Conservation (phyloP, 768 basidiomycete genomes). For the Holtermannia corniformis region DNA sequence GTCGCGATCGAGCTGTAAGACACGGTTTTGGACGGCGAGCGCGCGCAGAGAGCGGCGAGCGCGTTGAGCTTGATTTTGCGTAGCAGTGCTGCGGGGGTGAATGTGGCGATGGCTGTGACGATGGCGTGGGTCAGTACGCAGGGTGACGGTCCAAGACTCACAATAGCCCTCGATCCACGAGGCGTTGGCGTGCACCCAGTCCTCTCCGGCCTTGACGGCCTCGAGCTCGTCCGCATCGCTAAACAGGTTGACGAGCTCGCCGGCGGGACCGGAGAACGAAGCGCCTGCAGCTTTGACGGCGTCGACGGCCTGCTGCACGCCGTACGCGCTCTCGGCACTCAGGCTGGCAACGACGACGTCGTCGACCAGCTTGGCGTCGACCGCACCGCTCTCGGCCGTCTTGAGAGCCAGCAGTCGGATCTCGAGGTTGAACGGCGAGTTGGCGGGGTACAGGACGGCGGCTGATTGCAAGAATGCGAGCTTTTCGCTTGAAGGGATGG, state of each 20-base stretch:
- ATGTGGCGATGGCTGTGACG: constrained; percentile 14
- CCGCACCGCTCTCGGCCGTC: constrained; percentile 1
- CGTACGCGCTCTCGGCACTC: constrained; percentile 21
- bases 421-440: constrained; percentile 23
- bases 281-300: constrained; percentile 1
- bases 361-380: constrained; percentile 17
- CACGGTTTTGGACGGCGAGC: constrained; percentile 18
- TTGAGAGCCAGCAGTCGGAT: constrained; percentile 22
- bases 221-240: constrained; percentile 26
- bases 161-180: constrained; percentile 24
- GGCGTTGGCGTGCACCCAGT: constrained; percentile 26
- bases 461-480: constrained; percentile 26
- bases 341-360: constrained; percentile 25
- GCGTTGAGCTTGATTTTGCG: constrained; percentile 37
- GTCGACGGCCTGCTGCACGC: constrained; percentile 22
- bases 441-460: constrained; percentile 26
- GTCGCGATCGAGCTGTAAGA: constrained; percentile 25
- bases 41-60: constrained; percentile 25
- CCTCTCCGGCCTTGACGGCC: constrained; percentile 21
- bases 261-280: constrained; percentile 8
- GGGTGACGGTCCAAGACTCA: constrained; percentile 13
- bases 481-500: constrained; percentile 26
- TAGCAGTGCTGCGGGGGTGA: constrained; percentile 24
- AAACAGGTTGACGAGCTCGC: constrained; percentile 30
- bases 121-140: neutral